Conservation (phyloP, 345 rosid species). For the Eucalyptus sp. region DNA sequence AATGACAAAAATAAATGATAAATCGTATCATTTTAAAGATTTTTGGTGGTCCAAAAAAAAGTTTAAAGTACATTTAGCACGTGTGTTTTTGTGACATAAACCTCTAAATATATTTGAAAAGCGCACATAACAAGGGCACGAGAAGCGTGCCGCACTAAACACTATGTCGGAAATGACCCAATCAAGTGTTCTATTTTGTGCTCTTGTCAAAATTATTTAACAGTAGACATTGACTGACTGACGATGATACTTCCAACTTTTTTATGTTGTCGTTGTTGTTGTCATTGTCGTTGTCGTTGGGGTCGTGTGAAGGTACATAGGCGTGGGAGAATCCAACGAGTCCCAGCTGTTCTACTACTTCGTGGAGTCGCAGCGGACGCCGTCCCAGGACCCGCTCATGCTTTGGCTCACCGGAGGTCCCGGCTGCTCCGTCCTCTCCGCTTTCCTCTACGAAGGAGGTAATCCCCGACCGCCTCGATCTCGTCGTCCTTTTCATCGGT, state of each 20-base stretch:
- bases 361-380: conserved; percentile 14
- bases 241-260: too few species aligned
- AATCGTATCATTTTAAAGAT: too few species aligned
- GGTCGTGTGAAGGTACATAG: neutral
- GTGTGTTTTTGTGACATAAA: neutral
- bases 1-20: too few species aligned
- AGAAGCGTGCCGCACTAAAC: neutral
- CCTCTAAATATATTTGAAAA: neutral
- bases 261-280: neutral
- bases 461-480: neutral
- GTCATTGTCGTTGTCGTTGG: neutral
- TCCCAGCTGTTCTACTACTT: conserved; percentile 20
- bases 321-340: conserved; percentile 3
- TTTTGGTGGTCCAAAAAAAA: too few species aligned
- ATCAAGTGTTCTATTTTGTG: neutral
- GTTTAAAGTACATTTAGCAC: too few species aligned
- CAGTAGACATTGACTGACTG: neutral
- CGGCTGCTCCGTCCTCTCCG: conserved; percentile 28
- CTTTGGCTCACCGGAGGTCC: conserved; percentile 36
- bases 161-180: neutral
- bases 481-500: too few species aligned
- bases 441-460: conserved; percentile 18
- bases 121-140: neutral
- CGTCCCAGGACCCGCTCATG: conserved; percentile 8
- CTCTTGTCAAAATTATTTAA: neutral